Base-by-base conservation (phyloP, 192 early-diverging fungal genomes). In the Coemansia sp. region DNA sequence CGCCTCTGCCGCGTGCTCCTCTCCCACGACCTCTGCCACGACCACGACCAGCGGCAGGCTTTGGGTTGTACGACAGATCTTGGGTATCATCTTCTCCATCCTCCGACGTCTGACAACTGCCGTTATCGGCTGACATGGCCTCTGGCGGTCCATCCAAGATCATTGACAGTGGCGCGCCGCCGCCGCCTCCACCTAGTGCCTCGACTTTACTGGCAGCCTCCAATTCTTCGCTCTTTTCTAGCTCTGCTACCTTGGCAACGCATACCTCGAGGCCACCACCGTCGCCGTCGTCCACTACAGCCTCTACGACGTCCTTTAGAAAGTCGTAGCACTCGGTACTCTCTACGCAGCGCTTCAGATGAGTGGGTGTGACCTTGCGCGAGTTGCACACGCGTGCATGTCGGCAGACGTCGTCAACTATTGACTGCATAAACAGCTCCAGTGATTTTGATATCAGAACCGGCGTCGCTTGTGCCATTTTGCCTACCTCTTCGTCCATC, bases 401-500 rank as follows among this genome's bases (percentile, higher is more conserved):
- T 67, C 90, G 88, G 76, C 90, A 91, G 22, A 94, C 90, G 61
- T 95, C 91, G 65, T 95, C 92, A 55, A 99, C 91, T 33, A 99
- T 85, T 0, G 93, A 91, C 66, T 96, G 91, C 91, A 99, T 93
- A 70, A 99, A 99, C 36, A 96, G 87, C 80, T 99, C 97, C 33
- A 99, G 80, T 18, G 70, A 87, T 82, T 84, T 90, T 88, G 94
- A 97, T 54, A 98, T 96, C 36, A 99, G 87, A 22, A 98, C 90
- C 5, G 97, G 97, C 11, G 97, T 99, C 24, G 94, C 96, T 71
- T 96, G 94, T 1, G 96, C 94, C 75, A 99, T 95, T 80, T 99
- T 99, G 54, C 97, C 97, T 3, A 99, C 96, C 74, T 99, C 97
- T 59, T 99, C 97, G 80, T 99, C 97, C 83, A 93, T 89, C 75